A percentile compares a stretch with the other conserved stretches of the same genome.
These are phyloP conservation scores for Scopulariopsis brevicaulis DNA, from an alignment of 2,329 filamentous ascomycete genomes.

Conservation along the genomic window DNA sequence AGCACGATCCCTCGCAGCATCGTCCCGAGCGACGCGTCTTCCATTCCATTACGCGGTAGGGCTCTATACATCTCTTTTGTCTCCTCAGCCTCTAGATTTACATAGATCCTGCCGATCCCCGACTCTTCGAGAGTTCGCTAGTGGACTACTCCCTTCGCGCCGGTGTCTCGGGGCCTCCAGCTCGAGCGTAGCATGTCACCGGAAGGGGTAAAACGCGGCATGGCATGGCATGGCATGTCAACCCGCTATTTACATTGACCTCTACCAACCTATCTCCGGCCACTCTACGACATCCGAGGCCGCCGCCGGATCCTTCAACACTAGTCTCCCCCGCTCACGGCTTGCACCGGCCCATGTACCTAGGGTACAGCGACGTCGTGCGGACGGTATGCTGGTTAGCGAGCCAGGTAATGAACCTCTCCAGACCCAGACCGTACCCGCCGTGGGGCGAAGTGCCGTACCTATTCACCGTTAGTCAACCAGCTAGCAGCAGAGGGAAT, in stretches of 20 bases:
- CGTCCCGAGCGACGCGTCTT: too few species aligned
- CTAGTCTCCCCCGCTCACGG: conserved; percentile 34
- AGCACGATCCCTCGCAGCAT: too few species aligned
- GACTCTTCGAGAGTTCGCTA: too few species aligned
- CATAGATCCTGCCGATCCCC: too few species aligned
- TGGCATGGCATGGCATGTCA: too few species aligned
- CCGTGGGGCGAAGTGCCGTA: conserved; percentile 89
- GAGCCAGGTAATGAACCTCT: conserved; percentile 60
- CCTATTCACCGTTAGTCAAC: conserved; percentile 27
- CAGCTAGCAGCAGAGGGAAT: conserved; percentile 4
- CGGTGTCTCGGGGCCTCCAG: too few species aligned
- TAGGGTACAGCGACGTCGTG: conserved; percentile 63
- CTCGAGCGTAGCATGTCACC: too few species aligned
- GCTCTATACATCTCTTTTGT: too few species aligned
- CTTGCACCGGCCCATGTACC: conserved; percentile 73
- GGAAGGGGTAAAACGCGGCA: too few species aligned
- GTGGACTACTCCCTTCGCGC: too few species aligned
- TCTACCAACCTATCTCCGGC: not conserved
- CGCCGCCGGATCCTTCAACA: not conserved
- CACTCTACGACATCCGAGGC: not conserved
- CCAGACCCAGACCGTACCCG: conserved; percentile 84
- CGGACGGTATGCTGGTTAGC: conserved; percentile 53
- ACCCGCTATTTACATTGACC: not conserved
- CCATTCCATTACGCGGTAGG: too few species aligned
- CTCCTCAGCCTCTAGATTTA: too few species aligned